A percentile compares a stretch with the other conserved stretches of the same genome.
Conservation (phyloP, 495 filamentous ascomycete genomes). For the Echria macrotheca region DNA sequence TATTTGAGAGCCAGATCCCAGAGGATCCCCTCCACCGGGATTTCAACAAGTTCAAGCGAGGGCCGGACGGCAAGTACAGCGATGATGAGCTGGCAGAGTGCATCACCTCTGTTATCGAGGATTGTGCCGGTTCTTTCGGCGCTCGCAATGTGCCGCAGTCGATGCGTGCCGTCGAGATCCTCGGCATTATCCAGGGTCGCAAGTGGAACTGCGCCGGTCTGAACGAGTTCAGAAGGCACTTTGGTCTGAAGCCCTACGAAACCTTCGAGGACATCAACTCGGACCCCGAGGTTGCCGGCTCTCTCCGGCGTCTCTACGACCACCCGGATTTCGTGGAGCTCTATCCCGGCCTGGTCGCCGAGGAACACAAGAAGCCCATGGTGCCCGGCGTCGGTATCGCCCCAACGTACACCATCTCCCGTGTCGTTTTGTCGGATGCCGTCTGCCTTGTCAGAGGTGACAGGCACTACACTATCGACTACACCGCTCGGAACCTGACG, state of each 20-base stretch:
- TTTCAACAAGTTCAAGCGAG: conserved; percentile 58
- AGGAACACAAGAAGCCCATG: conserved; percentile 70
- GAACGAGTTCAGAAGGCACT: conserved; percentile 84
- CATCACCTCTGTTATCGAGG: conserved; percentile 60
- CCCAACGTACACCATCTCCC: conserved; percentile 76
- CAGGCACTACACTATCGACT: conserved; percentile 74
- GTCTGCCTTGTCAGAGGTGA: conserved; percentile 82
- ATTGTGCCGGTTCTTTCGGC: conserved; percentile 58
- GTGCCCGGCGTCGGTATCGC: conserved; percentile 74
- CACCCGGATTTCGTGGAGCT: conserved; percentile 67
- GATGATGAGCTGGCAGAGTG: conserved; percentile 68
- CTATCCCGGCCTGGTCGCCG: conserved; percentile 76
- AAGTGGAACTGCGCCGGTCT: conserved; percentile 77
- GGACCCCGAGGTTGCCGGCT: conserved; percentile 65
- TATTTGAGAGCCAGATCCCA: conserved; percentile 53
- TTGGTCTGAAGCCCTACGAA: conserved; percentile 66
- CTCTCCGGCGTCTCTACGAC: conserved; percentile 71
- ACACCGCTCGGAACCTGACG: conserved; percentile 69
- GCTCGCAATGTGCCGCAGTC: conserved; percentile 68
- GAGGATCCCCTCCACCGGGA: conserved; percentile 58
- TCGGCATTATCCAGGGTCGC: conserved; percentile 80
- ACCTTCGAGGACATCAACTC: conserved; percentile 83
- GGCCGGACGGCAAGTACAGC: conserved; percentile 52
- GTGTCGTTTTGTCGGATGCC: conserved; percentile 80
- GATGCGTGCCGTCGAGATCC: conserved; percentile 71